Conservation (phyloP, 345 rosid genomes). For the Adansonia digitata region DNA sequence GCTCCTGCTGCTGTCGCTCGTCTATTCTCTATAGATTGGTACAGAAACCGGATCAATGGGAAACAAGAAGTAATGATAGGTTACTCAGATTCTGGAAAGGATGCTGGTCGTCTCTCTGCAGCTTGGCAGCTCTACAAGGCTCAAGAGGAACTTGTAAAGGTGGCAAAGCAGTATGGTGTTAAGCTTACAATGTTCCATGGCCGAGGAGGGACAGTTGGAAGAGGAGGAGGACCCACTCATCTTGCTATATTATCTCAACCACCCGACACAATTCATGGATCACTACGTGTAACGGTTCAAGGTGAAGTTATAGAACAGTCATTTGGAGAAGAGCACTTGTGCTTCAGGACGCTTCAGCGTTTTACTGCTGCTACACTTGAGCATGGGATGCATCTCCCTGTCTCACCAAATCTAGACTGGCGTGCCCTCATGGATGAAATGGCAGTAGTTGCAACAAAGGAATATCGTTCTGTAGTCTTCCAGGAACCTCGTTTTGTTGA, state of each 20-base stretch:
- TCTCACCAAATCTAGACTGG: slow-evolving; percentile 97
- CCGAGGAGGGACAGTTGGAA: slow-evolving; percentile 94
- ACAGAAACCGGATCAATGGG: slow-evolving; percentile 71
- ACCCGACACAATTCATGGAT: slow-evolving; percentile 89
- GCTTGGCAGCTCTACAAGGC: slow-evolving; percentile 95
- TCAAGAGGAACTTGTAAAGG: slow-evolving; percentile 90
- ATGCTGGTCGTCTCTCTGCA: slow-evolving; percentile 91
- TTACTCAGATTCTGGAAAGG: slow-evolving; percentile 96
- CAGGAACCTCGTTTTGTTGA: slow-evolving; percentile 91
- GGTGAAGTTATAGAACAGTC: slow-evolving; percentile 95
- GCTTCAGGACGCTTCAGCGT: slow-evolving; percentile 94
- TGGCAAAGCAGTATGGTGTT: slow-evolving; percentile 74
- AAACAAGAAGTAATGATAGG: slow-evolving; percentile 99
- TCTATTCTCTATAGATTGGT: slow-evolving; percentile 95
- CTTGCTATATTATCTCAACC: slow-evolving; percentile 98
- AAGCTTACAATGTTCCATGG: slow-evolving; percentile 98
- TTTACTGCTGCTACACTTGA: slow-evolving; percentile 95
- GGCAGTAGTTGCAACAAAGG: slow-evolving; percentile 78
- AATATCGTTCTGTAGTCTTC: slow-evolving; percentile 84
- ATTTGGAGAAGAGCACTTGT: slow-evolving; percentile 87
- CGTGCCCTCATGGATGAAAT: slow-evolving; percentile 92
- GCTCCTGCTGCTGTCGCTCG: slow-evolving; percentile 94
- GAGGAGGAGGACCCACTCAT: slow-evolving; percentile 99
- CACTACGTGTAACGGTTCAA: slow-evolving; percentile 89
- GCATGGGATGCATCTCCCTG: slow-evolving; percentile 93